Evolutionary conservation across 2,329 filamentous ascomycete species (phyloP).

Genomic region (Exophiala xenobiotica): DNA sequence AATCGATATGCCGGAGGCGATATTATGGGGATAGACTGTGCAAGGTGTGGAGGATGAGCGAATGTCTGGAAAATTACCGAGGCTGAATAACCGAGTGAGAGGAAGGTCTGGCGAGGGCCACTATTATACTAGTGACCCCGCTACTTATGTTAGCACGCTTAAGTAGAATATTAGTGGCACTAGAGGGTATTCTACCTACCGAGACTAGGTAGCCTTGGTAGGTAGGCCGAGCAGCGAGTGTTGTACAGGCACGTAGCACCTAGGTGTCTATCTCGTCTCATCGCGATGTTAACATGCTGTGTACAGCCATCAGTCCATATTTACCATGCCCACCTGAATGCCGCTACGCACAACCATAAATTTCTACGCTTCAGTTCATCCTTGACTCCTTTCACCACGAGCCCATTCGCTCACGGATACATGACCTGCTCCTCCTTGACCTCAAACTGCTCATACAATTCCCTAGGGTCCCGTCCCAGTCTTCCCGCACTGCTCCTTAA

Average conservation of each 20-base stretch:
- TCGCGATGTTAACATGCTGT: neutral
- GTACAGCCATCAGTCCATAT: too few species aligned
- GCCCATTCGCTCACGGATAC: conserved; percentile 3
- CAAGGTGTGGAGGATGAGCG: neutral
- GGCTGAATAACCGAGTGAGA: neutral
- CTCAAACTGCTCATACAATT: conserved; percentile 20
- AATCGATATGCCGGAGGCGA: neutral
- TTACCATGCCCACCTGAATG: neutral
- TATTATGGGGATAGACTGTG: neutral
- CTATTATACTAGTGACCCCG: neutral
- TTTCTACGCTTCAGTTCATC: too few species aligned
- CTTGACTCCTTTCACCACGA: too few species aligned
- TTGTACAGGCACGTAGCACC: too few species aligned
- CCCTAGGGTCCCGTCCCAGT: conserved; percentile 20
- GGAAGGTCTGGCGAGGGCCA: neutral
- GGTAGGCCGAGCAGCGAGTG: too few species aligned
- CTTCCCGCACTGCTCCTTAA: conserved; percentile 27
- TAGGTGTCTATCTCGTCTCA: too few species aligned
- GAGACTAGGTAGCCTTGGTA: too few species aligned
- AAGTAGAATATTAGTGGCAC: too few species aligned
- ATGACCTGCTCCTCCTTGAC: neutral
- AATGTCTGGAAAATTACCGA: neutral
- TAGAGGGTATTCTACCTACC: too few species aligned
- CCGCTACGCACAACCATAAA: neutral
- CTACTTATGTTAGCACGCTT: neutral